Evolutionary conservation across 2,329 filamentous ascomycete genomes (phyloP), one percentile per base, ranked within the genome.

Genomic region (Hymenoscyphus fructigenus): DNA sequence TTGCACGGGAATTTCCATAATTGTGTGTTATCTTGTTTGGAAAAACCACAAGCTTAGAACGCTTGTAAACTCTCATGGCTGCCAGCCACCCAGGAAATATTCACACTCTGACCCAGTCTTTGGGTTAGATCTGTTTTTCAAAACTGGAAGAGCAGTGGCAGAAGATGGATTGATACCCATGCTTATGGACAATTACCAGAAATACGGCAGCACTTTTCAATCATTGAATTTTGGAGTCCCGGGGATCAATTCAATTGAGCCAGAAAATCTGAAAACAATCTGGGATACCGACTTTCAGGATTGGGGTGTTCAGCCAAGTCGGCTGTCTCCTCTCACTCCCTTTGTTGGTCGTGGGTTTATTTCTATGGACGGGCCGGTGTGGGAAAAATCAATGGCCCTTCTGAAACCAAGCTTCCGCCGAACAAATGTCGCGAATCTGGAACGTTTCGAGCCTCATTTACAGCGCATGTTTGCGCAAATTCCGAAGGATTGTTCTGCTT

Each of bases 191-290:
- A 26, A n/a, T 17, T 61, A 20, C 26, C 14, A 6, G 4, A 55
- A 55, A 29, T 23, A 20, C 14, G 59, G 59, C 2, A 12, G 47
- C n/a, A 61, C 59, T 2, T 61, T 55, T 55, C 12, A 34, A 17
- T 32, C 20, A 14, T 9, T 36, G 17, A 12, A 12, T 2, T 61
- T 61, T 34, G 59, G 59, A 23, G n/a, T 23, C 34, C 12, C 15
- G 9, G 41, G 53, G 1, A 63, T 63, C 38, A 28, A 23, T n/a
- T 56, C 61, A 17, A 50, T 63, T n/a, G 61, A 63, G n/a, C 34
- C 61, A 9, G 61, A 59, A 36, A 63, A 63, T 28, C 23, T 63
- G 4, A 58, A 59, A 36, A 63, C 56, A 7, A 28, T 34, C 20
- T 59, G 41, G 38, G 55, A 15, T 0, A 36, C 38, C 6, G 58